Percentiles rank a stretch among this genome's conserved stretches.
Conservation (phyloP, 2,329 filamentous ascomycete genomes). For the Chalaropsis ovoidea region DNA sequence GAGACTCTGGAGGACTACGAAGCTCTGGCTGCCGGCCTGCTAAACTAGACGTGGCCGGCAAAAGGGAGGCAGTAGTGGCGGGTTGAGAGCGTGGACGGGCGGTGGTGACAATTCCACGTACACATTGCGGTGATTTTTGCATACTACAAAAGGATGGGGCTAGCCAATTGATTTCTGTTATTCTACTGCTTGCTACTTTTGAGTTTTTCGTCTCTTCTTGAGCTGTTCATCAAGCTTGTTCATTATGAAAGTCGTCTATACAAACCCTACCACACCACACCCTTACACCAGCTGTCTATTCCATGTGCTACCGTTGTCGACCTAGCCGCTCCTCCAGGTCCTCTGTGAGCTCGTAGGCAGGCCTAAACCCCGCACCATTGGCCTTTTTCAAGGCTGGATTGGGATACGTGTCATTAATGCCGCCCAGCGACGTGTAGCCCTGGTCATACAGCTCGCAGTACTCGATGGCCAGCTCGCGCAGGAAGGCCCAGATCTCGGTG, state of each 20-base stretch:
- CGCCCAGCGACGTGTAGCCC: conserved; percentile 88
- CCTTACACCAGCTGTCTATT: not conserved
- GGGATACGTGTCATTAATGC: conserved; percentile 75
- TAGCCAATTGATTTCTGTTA: conserved; percentile 19
- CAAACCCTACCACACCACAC: not conserved
- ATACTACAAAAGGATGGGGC: conserved; percentile 25
- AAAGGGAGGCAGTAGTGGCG: not conserved
- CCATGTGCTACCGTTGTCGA: conserved; percentile 39
- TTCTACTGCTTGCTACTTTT: not conserved
- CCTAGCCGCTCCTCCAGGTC: conserved; percentile 73
- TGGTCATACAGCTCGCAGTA: conserved; percentile 81
- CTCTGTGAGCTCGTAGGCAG: conserved; percentile 63
- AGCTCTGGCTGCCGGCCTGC: conserved; percentile 60
- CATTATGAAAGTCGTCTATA: conserved; percentile 7
- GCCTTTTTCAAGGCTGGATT: conserved; percentile 59
- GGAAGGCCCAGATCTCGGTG: conserved; percentile 85
- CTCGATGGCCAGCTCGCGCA: conserved; percentile 64
- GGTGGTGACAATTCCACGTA: conserved; percentile 26
- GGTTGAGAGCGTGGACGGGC: not conserved
- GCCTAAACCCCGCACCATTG: conserved; percentile 44
- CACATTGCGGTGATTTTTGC: conserved; percentile 27
- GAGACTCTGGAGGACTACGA: conserved; percentile 73
- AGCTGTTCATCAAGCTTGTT: conserved; percentile 1
- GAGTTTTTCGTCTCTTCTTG: conserved; percentile 5
- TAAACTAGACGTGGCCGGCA: conserved; percentile 37